Evolutionary conservation across 169 alveolate genomes (phyloP), one percentile per base, ranked within the genome.

Genomic region (Plasmodium coatneyi): DNA sequence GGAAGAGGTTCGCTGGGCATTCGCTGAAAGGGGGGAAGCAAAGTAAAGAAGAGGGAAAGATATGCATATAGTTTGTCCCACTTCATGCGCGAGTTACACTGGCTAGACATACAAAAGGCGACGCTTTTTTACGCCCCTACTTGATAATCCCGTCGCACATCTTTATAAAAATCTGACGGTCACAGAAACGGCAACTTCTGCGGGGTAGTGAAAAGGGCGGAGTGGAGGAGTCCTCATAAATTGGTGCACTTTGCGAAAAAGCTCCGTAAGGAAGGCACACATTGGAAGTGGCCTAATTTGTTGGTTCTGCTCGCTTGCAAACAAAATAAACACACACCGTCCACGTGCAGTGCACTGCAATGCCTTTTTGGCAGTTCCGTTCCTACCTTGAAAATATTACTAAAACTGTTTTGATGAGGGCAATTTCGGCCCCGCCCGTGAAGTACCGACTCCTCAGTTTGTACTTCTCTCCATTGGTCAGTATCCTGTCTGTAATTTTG

Each of bases 121-220:
- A 10, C 28, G 30, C 46, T 3, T 32, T 25, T 30, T 49, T 72
- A 19, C 80, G 28, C 19, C 30, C 70, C 80, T 87, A 87, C 93
- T 80, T 76, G 43, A 87, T 79, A 56, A 87, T 76, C 71, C 89
- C 82, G 32, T 87, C 89, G 72, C 93, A 87, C 71, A 87, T 87
- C 19, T 87, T 87, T 71, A 87, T 87, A 43, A 87, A 87, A 34
- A 87, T n/a, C 71, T 87, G 93, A n/a, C 93, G 79, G 56, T 71
- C 80, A 19, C 43, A 79, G 80, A 78, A 87, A 79, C 32, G 87
- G 22, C 81, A 54, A 25, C 93, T 87, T 60, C 93, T 87, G 39
- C 12, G 66, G 49, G 34, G 32, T 28, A 22, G 60, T n/a, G 46
- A 25, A 72, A 72, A 72, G 30, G 41, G 41, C 14, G 16, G 28